phyloP scores from a whole-genome alignment of 768 basidiomycete genomes.

The Coprinopsis sp. region DNA sequence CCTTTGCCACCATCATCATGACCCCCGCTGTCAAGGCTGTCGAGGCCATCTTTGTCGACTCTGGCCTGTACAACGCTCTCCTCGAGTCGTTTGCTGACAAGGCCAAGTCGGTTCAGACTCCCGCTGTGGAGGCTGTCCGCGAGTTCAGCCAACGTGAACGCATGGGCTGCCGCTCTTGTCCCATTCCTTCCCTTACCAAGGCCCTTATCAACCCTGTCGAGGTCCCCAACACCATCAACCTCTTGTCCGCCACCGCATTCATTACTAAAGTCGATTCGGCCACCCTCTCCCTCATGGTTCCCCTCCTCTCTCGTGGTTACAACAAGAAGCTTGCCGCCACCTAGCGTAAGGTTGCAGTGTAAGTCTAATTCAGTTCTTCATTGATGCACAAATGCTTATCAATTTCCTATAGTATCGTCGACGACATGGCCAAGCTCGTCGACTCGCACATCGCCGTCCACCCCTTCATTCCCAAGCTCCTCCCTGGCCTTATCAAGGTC shows the following conservation, averaged over 20 bases:
- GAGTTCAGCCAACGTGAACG: conserved; percentile 73
- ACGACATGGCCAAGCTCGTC: conserved; percentile 99
- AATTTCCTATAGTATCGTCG: conserved; percentile 64
- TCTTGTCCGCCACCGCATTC: conserved; percentile 98
- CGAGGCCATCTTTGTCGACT: conserved; percentile 84
- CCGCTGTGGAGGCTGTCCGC: conserved; percentile 79
- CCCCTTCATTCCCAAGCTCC: conserved; percentile 93
- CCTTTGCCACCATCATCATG: conserved; percentile 61
- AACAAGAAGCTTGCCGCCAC: conserved; percentile 92
- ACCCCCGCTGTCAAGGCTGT: conserved; percentile 75
- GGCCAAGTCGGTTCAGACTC: conserved; percentile 80
- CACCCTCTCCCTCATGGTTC: conserved; percentile 97
- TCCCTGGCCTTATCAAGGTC: conserved; percentile 94
- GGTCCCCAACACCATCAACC: conserved; percentile 89
- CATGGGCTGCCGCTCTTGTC: conserved; percentile 79
- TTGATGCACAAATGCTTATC: conserved; percentile 16
- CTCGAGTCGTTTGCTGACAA: conserved; percentile 95
- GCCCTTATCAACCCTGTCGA: conserved; percentile 98
- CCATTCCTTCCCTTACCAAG: conserved; percentile 96
- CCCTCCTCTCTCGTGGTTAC: conserved; percentile 90
- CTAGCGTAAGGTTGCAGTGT: conserved; percentile 98
- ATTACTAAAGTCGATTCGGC: conserved; percentile 99
- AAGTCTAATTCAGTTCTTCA: conserved; percentile 30
- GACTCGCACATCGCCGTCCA: conserved; percentile 93
- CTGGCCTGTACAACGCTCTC: conserved; percentile 81